A percentile compares a stretch with the other conserved stretches of the same genome.
These are phyloP conservation scores for Alisma plantagoaquatica DNA, from an alignment of 106 monocot species.

Conservation along the genomic window DNA sequence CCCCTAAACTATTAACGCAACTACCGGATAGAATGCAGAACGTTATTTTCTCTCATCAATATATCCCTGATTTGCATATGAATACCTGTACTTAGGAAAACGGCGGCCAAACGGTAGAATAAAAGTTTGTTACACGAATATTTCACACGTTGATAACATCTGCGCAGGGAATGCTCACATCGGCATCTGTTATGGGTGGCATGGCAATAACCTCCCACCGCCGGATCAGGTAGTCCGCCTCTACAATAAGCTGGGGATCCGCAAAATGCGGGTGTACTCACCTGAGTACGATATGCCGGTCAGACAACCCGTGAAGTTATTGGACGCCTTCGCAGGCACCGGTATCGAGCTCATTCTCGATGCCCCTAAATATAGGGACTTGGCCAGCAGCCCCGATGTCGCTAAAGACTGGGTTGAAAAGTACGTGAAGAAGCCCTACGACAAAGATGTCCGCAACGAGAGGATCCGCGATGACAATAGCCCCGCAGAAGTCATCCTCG, in stretches of 20 bases:
- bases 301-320: neutral
- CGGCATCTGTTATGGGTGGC: neutral
- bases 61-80: too few relatives aligned
- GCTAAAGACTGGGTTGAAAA: neutral
- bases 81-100: too few relatives aligned
- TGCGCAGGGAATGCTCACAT: too few relatives aligned
- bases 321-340: neutral
- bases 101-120: too few relatives aligned
- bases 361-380: neutral
- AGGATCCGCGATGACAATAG: slow-evolving; percentile 11
- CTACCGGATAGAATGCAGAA: too few relatives aligned
- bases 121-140: too few relatives aligned
- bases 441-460: slow-evolving; percentile 25
- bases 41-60: too few relatives aligned
- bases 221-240: neutral
- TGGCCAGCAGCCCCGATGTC: neutral
- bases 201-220: neutral
- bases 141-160: too few relatives aligned
- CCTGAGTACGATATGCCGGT: neutral
- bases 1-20: too few relatives aligned
- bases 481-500: neutral
- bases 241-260: neutral
- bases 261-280: neutral
- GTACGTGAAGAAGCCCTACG: neutral
- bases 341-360: neutral